phyloP scores from a whole-genome alignment of 495 filamentous ascomycete species.

The Daldinia bambusicola region DNA sequence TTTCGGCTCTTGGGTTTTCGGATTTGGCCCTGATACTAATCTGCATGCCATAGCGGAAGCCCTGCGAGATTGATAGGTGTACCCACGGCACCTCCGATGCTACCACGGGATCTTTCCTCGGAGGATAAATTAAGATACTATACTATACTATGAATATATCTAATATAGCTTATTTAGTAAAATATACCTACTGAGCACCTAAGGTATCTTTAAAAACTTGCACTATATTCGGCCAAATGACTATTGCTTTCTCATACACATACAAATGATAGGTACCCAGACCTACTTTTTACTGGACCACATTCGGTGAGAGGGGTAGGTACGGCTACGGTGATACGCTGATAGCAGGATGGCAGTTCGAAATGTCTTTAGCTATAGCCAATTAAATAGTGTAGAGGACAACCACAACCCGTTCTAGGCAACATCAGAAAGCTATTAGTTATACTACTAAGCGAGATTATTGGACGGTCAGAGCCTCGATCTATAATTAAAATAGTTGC shows the following conservation, averaged over 20 bases:
- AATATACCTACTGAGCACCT: too few species aligned
- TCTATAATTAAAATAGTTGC: not conserved
- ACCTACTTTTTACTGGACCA: not conserved
- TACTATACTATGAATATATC: not conserved
- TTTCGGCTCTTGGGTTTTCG: constrained; percentile 19
- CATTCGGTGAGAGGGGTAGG: not conserved
- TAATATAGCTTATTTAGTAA: not conserved
- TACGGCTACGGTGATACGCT: not conserved
- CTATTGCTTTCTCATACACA: not conserved
- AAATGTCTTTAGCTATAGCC: not conserved
- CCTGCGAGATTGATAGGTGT: constrained; percentile 20
- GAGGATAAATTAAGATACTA: not conserved
- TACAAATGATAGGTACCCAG: not conserved
- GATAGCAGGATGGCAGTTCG: not conserved
- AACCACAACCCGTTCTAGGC: not conserved
- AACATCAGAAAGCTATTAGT: not conserved
- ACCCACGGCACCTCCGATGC: not conserved
- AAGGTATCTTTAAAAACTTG: not conserved
- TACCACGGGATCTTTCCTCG: not conserved
- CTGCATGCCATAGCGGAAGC: constrained; percentile 19
- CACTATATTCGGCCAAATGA: not conserved
- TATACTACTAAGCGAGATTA: not conserved
- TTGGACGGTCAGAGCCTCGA: not conserved
- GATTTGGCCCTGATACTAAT: constrained; percentile 18
- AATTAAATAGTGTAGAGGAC: not conserved